Conservation (phyloP, 768 basidiomycete genomes). For the Rhodosporidiobolus odoratus region DNA sequence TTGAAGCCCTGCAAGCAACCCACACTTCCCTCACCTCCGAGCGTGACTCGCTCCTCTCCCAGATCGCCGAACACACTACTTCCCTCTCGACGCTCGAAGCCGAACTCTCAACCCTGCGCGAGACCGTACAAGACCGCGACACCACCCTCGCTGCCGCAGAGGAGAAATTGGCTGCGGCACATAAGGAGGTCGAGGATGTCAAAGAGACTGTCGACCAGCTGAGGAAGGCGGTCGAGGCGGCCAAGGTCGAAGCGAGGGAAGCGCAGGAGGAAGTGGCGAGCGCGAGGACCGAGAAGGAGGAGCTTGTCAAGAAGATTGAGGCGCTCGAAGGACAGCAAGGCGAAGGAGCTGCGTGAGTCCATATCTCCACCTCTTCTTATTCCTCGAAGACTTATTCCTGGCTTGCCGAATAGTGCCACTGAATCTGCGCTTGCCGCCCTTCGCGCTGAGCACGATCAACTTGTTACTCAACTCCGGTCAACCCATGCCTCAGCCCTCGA, state of each 20-base stretch:
- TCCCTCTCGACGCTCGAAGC: background rate
- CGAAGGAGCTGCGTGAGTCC: background rate
- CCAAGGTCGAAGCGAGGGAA: background rate
- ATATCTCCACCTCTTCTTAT: background rate
- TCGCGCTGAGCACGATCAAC: background rate
- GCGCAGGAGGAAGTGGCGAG: background rate
- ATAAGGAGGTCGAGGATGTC: background rate
- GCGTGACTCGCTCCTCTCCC: background rate
- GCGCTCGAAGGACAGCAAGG: background rate
- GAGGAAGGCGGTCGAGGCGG: background rate
- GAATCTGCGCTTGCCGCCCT: conserved; percentile 1
- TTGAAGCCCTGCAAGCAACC: background rate
- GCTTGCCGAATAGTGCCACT: background rate
- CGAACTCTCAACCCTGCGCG: background rate
- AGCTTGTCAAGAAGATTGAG: background rate
- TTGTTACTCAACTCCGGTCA: no score
- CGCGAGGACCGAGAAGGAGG: background rate
- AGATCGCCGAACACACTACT: background rate
- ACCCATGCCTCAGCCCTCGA: background rate
- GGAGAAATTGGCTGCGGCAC: background rate
- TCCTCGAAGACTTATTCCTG: background rate
- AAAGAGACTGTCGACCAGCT: background rate
- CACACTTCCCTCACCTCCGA: background rate
- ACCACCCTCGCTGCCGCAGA: background rate
- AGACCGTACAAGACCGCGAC: background rate